Base-by-base conservation (phyloP, 2,329 filamentous ascomycete genomes). In the Botryotinia globosa region DNA sequence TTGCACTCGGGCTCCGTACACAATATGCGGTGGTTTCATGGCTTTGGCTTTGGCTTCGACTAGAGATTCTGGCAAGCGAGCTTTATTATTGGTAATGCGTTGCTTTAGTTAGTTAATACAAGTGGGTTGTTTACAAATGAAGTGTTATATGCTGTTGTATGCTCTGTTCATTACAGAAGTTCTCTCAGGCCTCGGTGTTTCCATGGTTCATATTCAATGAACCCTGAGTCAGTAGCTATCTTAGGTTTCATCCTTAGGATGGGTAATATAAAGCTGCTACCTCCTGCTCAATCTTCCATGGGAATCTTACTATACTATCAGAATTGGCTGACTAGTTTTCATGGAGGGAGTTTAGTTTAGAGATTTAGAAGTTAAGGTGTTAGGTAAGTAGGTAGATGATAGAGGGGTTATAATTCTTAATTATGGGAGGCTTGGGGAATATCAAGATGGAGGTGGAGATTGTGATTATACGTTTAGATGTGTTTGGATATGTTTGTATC, bases 211-310 rank as follows among this genome's bases (percentile, higher is more conserved):
- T 7, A 56, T 29, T 56, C 16, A 56, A 9, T 29, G 51, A 56
- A 18, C 5, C 16, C 14, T 18, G 22, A 51, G 22, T n/a, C 25
- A 51, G 25, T 14, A 8, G 25, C 25, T 29, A 16, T 54, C 1
- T 16, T 29, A 54, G 12, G 1, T 8, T 54, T 54, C 51, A 29
- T 7, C n/a, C 25, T 54, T 14, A 29, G n/a, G 51, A 29, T 54
- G 3, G 5, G 25, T n/a, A n/a, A n/a, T n/a, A 4, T n/a, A 6
- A 12, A n/a, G 4, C 14, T 25, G 4, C 9, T 2, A 6, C 10
- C 45, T 25, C 5, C 22, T 2, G 5, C n/a, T 25, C 10, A 4
- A n/a, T 51, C 9, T 12, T 51, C 10, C 4, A 51, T 14, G 10
- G 22, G 22, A n/a, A 9, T 14, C 3, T 51, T 5, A 14, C 22